These are phyloP conservation scores for Colletotrichum tropicicola DNA, from an alignment of 2,329 filamentous ascomycete species.

Conservation along the genomic window DNA sequence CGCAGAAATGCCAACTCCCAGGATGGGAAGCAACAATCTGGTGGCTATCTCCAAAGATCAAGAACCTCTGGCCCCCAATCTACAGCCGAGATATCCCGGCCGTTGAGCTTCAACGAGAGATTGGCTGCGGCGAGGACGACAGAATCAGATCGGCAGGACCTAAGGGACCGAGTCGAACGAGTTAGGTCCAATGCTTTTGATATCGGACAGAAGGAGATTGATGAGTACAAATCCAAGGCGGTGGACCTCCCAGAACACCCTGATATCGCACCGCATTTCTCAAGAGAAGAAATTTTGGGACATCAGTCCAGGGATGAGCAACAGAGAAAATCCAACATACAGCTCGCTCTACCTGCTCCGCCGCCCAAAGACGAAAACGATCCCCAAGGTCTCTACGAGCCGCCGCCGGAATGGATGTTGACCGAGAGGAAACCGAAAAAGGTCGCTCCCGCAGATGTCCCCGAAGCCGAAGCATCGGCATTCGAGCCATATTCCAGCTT, in stretches of 20 bases:
- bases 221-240: conserved; percentile 66
- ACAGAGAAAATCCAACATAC: neutral
- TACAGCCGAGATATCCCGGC: conserved; percentile 44
- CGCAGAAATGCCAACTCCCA: conserved; percentile 43
- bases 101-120: conserved; percentile 82
- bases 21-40: conserved; percentile 38
- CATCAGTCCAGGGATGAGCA: conserved; percentile 35
- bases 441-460: conserved; percentile 42
- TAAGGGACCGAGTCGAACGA: conserved; percentile 60
- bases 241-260: conserved; percentile 61
- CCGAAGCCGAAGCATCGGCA: conserved; percentile 62
- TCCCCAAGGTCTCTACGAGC: conserved; percentile 21
- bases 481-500: conserved; percentile 90
- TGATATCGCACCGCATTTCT: conserved; percentile 60
- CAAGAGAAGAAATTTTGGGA: conserved; percentile 69
- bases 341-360: conserved; percentile 3
- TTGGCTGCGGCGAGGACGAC: conserved; percentile 75
- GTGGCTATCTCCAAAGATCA: conserved; percentile 55
- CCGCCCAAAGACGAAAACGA: neutral
- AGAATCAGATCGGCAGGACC: conserved; percentile 60
- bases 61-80: conserved; percentile 44
- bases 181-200: conserved; percentile 65
- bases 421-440: conserved; percentile 32
- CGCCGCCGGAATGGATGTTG: conserved; percentile 26
- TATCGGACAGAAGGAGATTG: conserved; percentile 66